These are phyloP conservation scores for Heterobasidion parviporum DNA, from an alignment of 1,284 basidiomycete species.

Conservation along the genomic window DNA sequence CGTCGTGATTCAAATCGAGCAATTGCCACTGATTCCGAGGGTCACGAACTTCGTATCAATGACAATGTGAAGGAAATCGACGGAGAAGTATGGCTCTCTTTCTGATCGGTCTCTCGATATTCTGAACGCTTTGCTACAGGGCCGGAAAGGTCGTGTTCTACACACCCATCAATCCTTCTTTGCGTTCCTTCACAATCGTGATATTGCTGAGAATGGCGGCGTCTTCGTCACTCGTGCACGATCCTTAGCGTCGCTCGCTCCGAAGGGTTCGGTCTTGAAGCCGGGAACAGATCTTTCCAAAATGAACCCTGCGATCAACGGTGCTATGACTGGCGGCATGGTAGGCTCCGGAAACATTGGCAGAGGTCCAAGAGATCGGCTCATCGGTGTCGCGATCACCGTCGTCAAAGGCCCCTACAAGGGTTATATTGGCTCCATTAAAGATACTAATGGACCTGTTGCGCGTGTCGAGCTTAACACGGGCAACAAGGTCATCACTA, in stretches of 20 bases:
- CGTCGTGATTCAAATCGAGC: slow-evolving; percentile 77
- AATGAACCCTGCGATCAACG: slow-evolving; percentile 81
- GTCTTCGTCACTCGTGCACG: slow-evolving; percentile 87
- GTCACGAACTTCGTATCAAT: slow-evolving; percentile 74
- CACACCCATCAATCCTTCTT: slow-evolving; percentile 95
- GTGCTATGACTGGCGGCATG: slow-evolving; percentile 51
- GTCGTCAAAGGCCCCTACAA: slow-evolving; percentile 89
- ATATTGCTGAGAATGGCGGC: slow-evolving; percentile 85
- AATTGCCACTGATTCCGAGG: slow-evolving; percentile 87
- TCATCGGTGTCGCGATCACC: slow-evolving; percentile 76
- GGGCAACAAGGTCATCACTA: slow-evolving; percentile 84
- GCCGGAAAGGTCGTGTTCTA: slow-evolving; percentile 87
- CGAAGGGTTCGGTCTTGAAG: slow-evolving; percentile 67
- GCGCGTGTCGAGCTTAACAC: slow-evolving; percentile 91
- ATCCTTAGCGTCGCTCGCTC: slow-evolving; percentile 76
- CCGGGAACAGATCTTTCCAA: slow-evolving; percentile 80
- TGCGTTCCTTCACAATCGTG: slow-evolving; percentile 92
- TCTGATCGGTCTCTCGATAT: background rate
- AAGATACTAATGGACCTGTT: slow-evolving; percentile 86
- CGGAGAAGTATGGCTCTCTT: slow-evolving; percentile 57
- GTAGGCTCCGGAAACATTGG: slow-evolving; percentile 71
- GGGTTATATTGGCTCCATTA: slow-evolving; percentile 88
- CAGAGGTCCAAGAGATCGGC: slow-evolving; percentile 71
- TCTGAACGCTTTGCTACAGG: slow-evolving; percentile 27
- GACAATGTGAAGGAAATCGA: slow-evolving; percentile 94